Conservation (phyloP, 2,329 filamentous ascomycete genomes). For the Epichloe hybrida region DNA sequence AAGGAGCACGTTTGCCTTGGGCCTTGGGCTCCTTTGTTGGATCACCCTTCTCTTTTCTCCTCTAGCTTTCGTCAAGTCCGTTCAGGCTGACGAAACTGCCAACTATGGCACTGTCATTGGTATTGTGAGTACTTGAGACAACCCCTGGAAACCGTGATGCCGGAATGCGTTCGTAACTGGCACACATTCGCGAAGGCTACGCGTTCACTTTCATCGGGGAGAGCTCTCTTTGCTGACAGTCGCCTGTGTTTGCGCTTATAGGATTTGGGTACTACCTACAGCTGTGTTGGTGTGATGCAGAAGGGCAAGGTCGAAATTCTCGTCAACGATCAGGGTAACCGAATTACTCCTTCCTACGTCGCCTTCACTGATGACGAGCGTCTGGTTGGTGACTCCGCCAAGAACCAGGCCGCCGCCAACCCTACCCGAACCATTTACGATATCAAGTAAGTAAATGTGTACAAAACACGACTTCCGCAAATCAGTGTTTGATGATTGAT, state of each 20-base stretch:
- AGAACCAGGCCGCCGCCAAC: conserved; percentile 84
- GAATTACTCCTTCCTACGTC: conserved; percentile 90
- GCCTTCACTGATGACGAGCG: conserved; percentile 95
- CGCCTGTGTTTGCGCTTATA: conserved; percentile 12
- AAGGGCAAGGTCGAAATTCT: conserved; percentile 92
- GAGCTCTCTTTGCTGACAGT: background rate
- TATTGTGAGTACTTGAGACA: conserved; percentile 48
- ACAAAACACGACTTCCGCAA: background rate
- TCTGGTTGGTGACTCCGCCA: conserved; percentile 91
- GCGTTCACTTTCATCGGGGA: background rate
- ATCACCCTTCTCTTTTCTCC: conserved; percentile 81
- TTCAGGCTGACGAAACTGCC: conserved; percentile 58
- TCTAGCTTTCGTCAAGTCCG: conserved; percentile 71
- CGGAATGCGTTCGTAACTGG: background rate
- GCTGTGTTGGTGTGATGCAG: conserved; percentile 91
- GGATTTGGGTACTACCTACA: conserved; percentile 80
- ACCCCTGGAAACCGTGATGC: background rate
- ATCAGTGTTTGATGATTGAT: background rate
- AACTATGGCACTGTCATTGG: conserved; percentile 83
- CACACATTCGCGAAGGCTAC: background rate
- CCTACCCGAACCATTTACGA: conserved; percentile 65
- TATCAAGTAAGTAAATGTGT: conserved; percentile 53
- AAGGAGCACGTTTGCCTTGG: conserved; percentile 56
- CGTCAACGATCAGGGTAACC: conserved; percentile 93
- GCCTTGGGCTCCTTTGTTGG: conserved; percentile 85